Percentiles rank a stretch among this genome's conserved stretches.
These are phyloP conservation scores for Colletotrichum falcatum DNA, from an alignment of 2,329 filamentous ascomycete species.

Conservation along the genomic window DNA sequence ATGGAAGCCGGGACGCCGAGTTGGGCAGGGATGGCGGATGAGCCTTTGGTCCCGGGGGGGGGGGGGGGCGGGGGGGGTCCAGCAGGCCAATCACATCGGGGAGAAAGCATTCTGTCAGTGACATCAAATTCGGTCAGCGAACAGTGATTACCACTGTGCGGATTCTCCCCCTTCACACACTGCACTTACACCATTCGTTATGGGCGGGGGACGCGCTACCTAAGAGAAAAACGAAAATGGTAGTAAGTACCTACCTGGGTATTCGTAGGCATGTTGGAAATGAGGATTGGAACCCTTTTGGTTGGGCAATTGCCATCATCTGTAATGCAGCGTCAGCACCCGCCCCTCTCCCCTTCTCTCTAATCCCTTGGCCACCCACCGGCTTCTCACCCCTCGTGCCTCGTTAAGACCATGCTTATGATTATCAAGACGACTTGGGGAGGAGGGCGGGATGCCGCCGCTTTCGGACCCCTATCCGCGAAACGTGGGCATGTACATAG, in stretches of 20 bases:
- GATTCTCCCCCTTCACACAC: not conserved
- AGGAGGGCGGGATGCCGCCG: conserved; percentile 16
- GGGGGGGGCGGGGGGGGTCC: too few species aligned
- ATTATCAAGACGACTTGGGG: not conserved
- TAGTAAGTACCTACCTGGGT: too few species aligned
- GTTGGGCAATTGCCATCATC: conserved; percentile 23
- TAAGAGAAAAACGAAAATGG: not conserved
- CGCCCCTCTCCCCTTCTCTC: not conserved
- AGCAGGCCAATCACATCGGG: conserved; percentile 14
- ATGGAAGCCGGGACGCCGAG: conserved; percentile 12
- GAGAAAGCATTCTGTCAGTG: conserved; percentile 33
- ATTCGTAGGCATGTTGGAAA: not conserved
- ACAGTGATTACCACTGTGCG: conserved; percentile 15
- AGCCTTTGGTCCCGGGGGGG: not conserved
- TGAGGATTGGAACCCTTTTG: conserved; percentile 17
- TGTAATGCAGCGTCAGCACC: conserved; percentile 30
- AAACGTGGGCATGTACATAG: not conserved
- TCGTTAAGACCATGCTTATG: conserved; percentile 8
- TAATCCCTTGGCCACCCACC: not conserved
- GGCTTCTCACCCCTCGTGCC: not conserved
- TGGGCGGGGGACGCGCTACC: conserved; percentile 4
- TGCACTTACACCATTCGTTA: not conserved
- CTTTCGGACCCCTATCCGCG: conserved; percentile 35
- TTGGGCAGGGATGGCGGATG: conserved; percentile 8
- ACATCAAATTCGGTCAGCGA: conserved; percentile 23